Base-by-base conservation (phyloP, 176 grass and related monocot genomes). In the Cenchrus fungigraminus region DNA sequence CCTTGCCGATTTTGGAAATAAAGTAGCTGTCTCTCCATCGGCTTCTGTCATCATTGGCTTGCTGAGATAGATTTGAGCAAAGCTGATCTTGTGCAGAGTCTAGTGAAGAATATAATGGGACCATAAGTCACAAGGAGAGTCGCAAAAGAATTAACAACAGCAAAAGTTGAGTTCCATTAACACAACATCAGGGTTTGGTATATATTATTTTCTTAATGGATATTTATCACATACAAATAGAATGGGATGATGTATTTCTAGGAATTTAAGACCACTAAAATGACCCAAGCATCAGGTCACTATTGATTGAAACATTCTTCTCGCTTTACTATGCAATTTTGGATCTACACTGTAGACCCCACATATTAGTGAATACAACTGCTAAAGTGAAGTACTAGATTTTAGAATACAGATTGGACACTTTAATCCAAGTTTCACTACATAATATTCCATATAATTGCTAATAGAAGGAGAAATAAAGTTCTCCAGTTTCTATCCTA, bases 31-130 rank as follows among this genome's bases (percentile, higher is more conserved):
- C 89, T 99, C 93, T 77, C 93, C 97, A 89, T 99, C 97, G 53
- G 93, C 91, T 80, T 99, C 97, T 17, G 93, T 96, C 91, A 99
- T 94, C 93, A 96, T 99, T 65, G 97, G 97, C 67, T 93, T 96
- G 76, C 91, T 99, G 75, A 99, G 72, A 83, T 99, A 96, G 69
- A 99, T 96, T 87, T 94, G 93, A 44, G 86, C 91, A 86, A 99
- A 96, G 71, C 92, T 99, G 53, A 99, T 99, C 82, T 94, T 96
- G 88, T 99, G 94, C 68, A 94, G 87, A 17, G 90, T 99, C 97
- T 99, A 87, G 68, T 62, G 14, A 90, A 84, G 47, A 74, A 87
- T 34, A 79, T n/a, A 71, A 86, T 29, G 43, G 40, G 29, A 87
- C 31, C 44, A 29, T 68, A 82, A 77, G 54, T 74, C 61, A 69